A percentile compares a stretch with the other conserved stretches of the same genome.
These are phyloP conservation scores for Wallacemonas sp. DNA, from an alignment of 208 protist species.

Conservation along the genomic window DNA sequence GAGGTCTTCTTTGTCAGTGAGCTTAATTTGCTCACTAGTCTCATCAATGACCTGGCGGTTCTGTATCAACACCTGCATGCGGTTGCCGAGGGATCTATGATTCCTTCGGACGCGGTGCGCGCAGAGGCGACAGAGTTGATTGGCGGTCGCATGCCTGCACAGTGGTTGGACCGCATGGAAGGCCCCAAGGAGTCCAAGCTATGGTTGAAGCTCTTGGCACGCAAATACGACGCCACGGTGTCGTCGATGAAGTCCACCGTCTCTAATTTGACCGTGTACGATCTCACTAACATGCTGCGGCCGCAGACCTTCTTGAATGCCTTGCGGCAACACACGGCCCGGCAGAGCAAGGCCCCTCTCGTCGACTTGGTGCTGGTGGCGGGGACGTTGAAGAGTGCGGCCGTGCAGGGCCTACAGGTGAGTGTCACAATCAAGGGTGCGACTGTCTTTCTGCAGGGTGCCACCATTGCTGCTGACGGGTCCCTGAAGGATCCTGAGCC, in stretches of 20 bases:
- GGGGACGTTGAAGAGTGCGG: slow-evolving; percentile 5
- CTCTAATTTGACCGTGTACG: slow-evolving; percentile 55
- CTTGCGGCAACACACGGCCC: slow-evolving; percentile 93
- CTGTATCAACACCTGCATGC: slow-evolving; percentile 60
- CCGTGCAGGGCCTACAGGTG: slow-evolving; percentile 20
- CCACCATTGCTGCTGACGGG: slow-evolving; percentile 37
- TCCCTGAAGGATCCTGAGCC: slow-evolving; percentile 30
- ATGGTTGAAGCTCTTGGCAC: slow-evolving; percentile 80
- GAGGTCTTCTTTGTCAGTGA: slow-evolving; percentile 93
- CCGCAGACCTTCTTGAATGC: slow-evolving; percentile 95
- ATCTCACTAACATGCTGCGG: slow-evolving; percentile 87
- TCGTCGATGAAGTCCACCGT: slow-evolving; percentile 28
- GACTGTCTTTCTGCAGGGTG: slow-evolving; percentile 79
- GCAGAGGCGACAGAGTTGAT: slow-evolving; percentile 80
- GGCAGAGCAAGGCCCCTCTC: slow-evolving; percentile 54
- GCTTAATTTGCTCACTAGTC: slow-evolving; percentile 42
- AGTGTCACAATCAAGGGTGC: slow-evolving; percentile 49
- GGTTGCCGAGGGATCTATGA: slow-evolving; percentile 82
- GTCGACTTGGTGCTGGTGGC: slow-evolving; percentile 80
- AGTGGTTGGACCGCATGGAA: slow-evolving; percentile 87
- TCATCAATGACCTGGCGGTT: slow-evolving; percentile 67
- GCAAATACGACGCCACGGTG: slow-evolving; percentile 42
- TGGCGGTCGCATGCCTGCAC: slow-evolving; percentile 69
- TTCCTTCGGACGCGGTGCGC: slow-evolving; percentile 71
- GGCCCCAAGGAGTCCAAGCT: slow-evolving; percentile 75